Evolutionary conservation across 345 rosid genomes (phyloP).

Genomic region (Eucalyptus pauciflora): DNA sequence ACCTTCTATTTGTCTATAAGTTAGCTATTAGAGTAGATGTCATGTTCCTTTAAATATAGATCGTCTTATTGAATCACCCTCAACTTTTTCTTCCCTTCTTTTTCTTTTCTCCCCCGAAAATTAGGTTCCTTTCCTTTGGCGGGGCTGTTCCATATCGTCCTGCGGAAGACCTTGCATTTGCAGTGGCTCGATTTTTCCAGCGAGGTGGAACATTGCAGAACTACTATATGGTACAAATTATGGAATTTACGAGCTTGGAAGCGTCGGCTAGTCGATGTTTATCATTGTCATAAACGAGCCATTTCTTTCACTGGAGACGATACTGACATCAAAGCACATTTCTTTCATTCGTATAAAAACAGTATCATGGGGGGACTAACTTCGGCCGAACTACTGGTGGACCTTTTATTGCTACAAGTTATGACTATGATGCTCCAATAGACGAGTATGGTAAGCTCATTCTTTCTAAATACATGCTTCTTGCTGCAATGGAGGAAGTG

Average conservation of each 20-base stretch:
- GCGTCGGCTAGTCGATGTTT: not conserved
- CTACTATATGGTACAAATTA: constrained; percentile 71
- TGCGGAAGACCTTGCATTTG: constrained; percentile 83
- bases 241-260: not conserved
- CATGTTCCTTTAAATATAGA: not conserved
- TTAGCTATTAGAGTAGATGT: not conserved
- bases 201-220: constrained; percentile 95
- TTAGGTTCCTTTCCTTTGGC: constrained; percentile 73
- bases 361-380: constrained; percentile 99
- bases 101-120: not conserved
- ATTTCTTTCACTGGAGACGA: not conserved
- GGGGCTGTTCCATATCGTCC: constrained; percentile 85
- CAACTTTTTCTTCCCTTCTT: not conserved
- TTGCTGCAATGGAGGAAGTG: not conserved
- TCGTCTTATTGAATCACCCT: not conserved
- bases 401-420: constrained; percentile 87
- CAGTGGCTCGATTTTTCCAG: constrained; percentile 89
- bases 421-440: constrained; percentile 95
- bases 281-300: not conserved
- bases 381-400: constrained; percentile 77
- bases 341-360: not conserved
- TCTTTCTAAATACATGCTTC: not conserved
- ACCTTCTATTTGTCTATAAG: not conserved
- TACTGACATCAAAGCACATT: not conserved
- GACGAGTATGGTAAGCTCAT: constrained; percentile 77